Base-by-base conservation (phyloP, 345 rosid species). In the Rhodomyrtus tomentosa region DNA sequence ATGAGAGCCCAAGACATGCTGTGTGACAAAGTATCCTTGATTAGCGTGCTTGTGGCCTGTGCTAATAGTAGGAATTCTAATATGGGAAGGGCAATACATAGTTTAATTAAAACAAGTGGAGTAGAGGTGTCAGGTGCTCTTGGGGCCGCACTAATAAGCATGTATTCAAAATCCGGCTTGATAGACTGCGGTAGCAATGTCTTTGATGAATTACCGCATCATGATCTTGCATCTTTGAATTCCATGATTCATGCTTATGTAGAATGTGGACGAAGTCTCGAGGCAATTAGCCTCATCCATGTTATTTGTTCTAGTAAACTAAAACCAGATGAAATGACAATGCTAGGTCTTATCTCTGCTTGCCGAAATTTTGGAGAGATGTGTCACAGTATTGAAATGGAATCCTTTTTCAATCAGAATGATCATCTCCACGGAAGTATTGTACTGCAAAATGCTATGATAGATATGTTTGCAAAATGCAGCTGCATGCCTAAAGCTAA, bases 171-270 rank as follows among this genome's bases (percentile, higher is more conserved):
- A 81, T 74, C 51, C 18, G 86, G 88, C 36, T 79, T 74, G 72
- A 76, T 84, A 25, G 83, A 86, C 21, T 82, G 42, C 49, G 80
- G 84, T 49, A 73, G 29, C 83, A 84, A 83, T 62, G 82, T 88
- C 73, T 88, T 86, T 80, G 59, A 55, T 21, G 84, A 53, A 55
- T 58, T 82, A 13, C 82, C 59, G 1, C 72, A 49, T 38, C 72
- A 56, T 11, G 53, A 84, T 54, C 45, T 84, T 18, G 87, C 84
- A n/a, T 32, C 83, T 24, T 29, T 83, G 83, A 86, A 88, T 56
- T 76, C 88, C 16, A 86, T 88, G 88, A 86, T 88, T 74, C 86
- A 82, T 76, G 89, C 74, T 21, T 88, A 83, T 54, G 88, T 84
- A 48, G 88, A 82, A 40, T 14, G 76, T 22, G 88, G 89, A 72